These are phyloP conservation scores for Eimeria maxima DNA, from an alignment of 169 alveolate species.

Conservation along the genomic window DNA sequence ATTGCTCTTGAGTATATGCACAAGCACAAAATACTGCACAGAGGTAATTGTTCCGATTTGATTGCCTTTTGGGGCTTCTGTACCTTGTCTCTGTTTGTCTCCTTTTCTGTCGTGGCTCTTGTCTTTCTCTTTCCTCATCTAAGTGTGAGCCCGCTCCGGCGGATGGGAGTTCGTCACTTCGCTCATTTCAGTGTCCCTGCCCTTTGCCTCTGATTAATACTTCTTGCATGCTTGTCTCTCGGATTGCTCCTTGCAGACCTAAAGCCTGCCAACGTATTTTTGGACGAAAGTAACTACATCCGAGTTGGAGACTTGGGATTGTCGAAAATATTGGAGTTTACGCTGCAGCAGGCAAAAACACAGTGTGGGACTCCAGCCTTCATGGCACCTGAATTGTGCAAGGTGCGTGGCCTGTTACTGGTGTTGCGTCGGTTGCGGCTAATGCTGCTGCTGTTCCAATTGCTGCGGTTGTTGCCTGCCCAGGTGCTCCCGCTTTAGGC, in stretches of 20 bases:
- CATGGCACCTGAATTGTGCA: conserved; percentile 99
- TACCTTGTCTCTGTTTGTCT: neutral
- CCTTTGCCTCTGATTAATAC: neutral
- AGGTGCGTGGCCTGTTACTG: conserved; percentile 18
- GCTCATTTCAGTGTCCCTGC: neutral
- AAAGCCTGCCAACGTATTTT: conserved; percentile 95
- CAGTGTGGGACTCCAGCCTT: conserved; percentile 99
- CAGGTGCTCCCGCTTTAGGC: neutral
- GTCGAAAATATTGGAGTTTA: conserved; percentile 95
- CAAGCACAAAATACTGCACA: conserved; percentile 93
- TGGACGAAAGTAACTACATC: conserved; percentile 92
- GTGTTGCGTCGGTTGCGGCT: neutral
- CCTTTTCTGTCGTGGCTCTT: neutral
- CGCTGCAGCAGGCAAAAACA: conserved; percentile 97
- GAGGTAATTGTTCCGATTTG: conserved; percentile 88
- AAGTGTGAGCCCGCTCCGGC: neutral
- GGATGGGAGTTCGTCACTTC: neutral
- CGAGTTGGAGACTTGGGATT: conserved; percentile 98
- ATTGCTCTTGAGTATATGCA: conserved; percentile 93
- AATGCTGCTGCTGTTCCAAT: neutral
- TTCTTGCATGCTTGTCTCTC: neutral
- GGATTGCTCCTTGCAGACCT: conserved; percentile 82
- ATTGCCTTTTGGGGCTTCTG: neutral
- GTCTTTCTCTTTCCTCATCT: neutral
- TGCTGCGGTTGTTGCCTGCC: neutral